Evolutionary conservation across 495 filamentous ascomycete genomes (phyloP), one percentile per base, ranked within the genome.

Genomic region (Pyrenopolyporus hunteri): DNA sequence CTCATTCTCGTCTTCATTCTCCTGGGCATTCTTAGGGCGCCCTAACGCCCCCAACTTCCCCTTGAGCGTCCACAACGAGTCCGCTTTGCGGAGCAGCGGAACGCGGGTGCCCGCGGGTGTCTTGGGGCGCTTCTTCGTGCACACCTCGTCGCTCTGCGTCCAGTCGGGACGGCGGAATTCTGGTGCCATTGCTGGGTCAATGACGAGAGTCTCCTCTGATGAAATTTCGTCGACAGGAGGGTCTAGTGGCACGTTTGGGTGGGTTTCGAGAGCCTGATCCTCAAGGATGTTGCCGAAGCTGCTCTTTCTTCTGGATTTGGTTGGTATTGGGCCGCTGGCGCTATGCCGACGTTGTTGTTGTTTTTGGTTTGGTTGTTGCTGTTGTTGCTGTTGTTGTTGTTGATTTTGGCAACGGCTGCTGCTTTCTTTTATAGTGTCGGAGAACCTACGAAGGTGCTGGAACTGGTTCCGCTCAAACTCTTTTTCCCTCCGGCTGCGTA

Each of bases 121-220:
- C 47, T 64, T 56, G 19, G 37, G 54, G 36, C 43, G 67, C 23
- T 44, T 28, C 42, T 29, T 29, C 54, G 57, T 53, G 43, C 31
- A 26, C 4, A 16, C 9, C 68, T 80, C 75, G 64, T 79, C 78
- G 61, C 73, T 75, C 65, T 78, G 75, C 47, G 75, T 74, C 77
- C 77, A 80, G 59, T 80, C 77, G 40, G 75, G 73, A 25, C 76
- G 73, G 32, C 73, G 72, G 23, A 66, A 62, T 13, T 57, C 14
- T 2, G 44, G 46, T 14, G 52, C 53, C 37, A 42, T 36, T 10
- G 52, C 16, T 9, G 64, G 28, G 25, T 68, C 61, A 1, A 57
- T 44, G 1, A 59, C 58, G 7, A 64, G 28, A 9, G 66, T 71
- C 26, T 71, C 68, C 29, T 64, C 68, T 10, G 52, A 61, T 0